Conservation (phyloP, 1,284 basidiomycete genomes). For the Ustilago bromivora region DNA sequence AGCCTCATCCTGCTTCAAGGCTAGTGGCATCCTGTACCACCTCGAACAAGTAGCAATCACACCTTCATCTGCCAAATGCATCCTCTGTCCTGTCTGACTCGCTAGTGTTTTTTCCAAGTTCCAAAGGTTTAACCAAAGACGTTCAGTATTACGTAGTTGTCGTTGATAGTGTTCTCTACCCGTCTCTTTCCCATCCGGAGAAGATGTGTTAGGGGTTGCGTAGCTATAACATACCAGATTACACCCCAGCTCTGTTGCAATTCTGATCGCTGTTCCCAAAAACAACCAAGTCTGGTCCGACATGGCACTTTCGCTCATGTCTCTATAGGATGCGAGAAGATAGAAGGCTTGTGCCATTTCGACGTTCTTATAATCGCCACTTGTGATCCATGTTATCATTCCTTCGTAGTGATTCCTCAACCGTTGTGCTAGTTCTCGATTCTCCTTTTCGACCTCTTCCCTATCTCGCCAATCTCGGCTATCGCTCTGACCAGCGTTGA, state of each 20-base stretch:
- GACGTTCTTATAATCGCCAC: constrained; percentile 50
- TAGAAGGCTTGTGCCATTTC: constrained; percentile 55
- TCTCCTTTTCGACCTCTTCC: constrained; percentile 5
- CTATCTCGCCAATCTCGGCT: not conserved
- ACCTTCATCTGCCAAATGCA: constrained; percentile 50
- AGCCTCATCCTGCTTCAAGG: constrained; percentile 49
- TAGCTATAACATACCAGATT: constrained; percentile 48
- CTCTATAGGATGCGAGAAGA: constrained; percentile 37
- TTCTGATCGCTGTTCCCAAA: constrained; percentile 44
- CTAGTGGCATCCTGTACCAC: constrained; percentile 42
- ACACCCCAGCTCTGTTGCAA: constrained; percentile 50
- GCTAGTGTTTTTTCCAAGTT: constrained; percentile 52
- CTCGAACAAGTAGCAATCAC: constrained; percentile 41
- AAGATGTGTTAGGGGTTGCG: not conserved
- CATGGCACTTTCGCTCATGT: constrained; percentile 37
- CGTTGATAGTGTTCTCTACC: constrained; percentile 41
- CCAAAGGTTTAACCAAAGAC: constrained; percentile 54
- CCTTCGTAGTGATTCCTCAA: constrained; percentile 31
- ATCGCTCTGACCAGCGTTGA: constrained; percentile 1
- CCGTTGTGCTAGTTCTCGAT: constrained; percentile 6
- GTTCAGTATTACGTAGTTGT: constrained; percentile 50
- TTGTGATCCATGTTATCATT: constrained; percentile 32
- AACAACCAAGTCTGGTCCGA: constrained; percentile 49
- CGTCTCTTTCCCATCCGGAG: not conserved
- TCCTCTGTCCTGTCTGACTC: constrained; percentile 48